A percentile compares a stretch with the other conserved stretches of the same genome.
These are phyloP conservation scores for Microglena sp. DNA, from an alignment of 139 green algal species.

Conservation along the genomic window DNA sequence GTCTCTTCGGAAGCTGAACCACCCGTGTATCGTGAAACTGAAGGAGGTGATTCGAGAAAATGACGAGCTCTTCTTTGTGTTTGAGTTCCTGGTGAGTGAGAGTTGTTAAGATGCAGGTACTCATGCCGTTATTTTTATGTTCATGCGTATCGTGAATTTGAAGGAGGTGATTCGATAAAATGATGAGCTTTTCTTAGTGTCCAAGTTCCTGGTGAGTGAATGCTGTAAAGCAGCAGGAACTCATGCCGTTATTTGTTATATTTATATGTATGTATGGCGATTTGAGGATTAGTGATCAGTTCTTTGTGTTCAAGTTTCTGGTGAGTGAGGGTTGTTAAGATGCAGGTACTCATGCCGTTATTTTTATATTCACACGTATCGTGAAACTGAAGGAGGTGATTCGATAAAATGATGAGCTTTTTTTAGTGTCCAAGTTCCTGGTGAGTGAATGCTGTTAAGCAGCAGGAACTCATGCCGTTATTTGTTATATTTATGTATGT, in stretches of 20 bases:
- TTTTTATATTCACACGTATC: too few relatives aligned
- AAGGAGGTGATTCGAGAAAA: constrained; percentile 95
- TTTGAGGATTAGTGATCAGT: too few relatives aligned
- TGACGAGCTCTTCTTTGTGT: constrained; percentile 94
- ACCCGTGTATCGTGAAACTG: constrained; percentile 88
- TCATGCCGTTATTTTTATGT: too few relatives aligned
- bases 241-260: neutral
- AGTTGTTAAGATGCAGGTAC: too few relatives aligned
- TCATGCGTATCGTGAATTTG: neutral
- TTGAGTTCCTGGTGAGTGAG: constrained; percentile 88
- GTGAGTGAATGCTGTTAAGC: neutral
- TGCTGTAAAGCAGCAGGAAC: neutral
- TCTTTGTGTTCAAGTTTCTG: constrained; percentile 95
- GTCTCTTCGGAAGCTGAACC: constrained; percentile 84
- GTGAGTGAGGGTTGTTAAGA: too few relatives aligned
- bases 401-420: neutral
- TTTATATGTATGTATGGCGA: neutral
- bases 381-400: neutral
- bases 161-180: neutral
- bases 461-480: neutral
- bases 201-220: neutral
- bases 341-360: too few relatives aligned
- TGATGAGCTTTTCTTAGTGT: neutral
- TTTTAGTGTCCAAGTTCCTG: neutral
- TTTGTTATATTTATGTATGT: neutral